Conservation (phyloP, 495 filamentous ascomycete genomes). For the Bacidia rubella region DNA sequence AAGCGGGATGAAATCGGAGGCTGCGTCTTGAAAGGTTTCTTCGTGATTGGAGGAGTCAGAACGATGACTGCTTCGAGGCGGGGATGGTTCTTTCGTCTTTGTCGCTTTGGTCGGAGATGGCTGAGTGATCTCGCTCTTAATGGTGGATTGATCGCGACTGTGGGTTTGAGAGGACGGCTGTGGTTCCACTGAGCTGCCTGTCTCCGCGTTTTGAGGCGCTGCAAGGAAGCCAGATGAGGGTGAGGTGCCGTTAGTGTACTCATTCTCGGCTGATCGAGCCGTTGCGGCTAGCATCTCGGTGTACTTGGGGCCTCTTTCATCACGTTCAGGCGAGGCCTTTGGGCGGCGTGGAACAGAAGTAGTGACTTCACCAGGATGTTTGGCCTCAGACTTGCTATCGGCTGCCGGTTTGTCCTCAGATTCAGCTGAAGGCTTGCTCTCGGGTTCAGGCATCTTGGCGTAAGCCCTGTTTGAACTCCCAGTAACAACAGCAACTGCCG, state of each 20-base stretch:
- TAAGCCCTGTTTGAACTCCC: conserved; percentile 1
- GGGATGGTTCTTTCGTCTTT: neutral
- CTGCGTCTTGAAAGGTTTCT: neutral
- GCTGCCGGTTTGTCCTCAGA: neutral
- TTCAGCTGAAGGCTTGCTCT: neutral
- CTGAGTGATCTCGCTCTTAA: neutral
- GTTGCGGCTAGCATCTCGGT: neutral
- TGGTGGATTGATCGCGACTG: neutral
- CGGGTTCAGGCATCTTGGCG: neutral
- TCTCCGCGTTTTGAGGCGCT: neutral
- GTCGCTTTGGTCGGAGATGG: neutral
- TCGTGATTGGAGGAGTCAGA: neutral
- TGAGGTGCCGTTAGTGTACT: neutral
- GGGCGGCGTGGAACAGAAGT: neutral
- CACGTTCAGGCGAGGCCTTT: neutral
- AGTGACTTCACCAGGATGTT: neutral
- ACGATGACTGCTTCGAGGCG: neutral
- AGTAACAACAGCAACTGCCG: neutral
- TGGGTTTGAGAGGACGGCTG: neutral
- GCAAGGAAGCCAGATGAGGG: neutral
- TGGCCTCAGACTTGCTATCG: too few relatives aligned
- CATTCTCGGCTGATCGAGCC: neutral
- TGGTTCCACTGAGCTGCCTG: neutral
- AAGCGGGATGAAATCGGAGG: neutral
- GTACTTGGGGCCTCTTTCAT: neutral